Evolutionary conservation across 805 yeast genomes (phyloP).

Genomic region (Yarrowia bubula): DNA sequence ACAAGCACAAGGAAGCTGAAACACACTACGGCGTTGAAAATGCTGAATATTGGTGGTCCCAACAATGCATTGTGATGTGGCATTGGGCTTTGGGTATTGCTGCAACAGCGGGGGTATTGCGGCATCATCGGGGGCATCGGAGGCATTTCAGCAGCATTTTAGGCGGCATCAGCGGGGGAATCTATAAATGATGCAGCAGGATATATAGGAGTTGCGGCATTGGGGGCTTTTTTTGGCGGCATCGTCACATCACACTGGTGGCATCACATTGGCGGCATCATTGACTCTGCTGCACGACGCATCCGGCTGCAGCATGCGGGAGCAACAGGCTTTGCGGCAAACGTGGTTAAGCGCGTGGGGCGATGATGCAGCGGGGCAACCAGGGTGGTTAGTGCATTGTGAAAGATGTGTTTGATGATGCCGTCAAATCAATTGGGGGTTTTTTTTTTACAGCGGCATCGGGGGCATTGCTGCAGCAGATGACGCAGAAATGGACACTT

Average conservation of each 20-base stretch:
- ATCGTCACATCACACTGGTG: no score
- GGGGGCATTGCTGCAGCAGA: background rate
- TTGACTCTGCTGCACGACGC: background rate
- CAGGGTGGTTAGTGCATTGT: background rate
- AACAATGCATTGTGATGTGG: no score
- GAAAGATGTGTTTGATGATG: background rate
- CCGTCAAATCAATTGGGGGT: no score
- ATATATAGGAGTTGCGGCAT: background rate
- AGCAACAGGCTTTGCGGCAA: background rate
- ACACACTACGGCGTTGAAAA: background rate
- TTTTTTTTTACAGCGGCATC: no score
- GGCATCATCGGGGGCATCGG: no score
- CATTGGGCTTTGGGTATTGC: no score
- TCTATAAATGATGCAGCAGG: background rate
- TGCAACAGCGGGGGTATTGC: no score
- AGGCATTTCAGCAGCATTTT: no score
- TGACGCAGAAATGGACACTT: background rate
- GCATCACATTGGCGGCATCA: background rate
- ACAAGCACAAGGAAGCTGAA: background rate
- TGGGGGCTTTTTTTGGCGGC: background rate
- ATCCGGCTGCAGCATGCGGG: constrained; percentile 9
- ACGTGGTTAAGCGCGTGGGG: background rate
- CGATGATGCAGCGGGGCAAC: constrained; percentile 15
- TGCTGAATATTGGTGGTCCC: no score
- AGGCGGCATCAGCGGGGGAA: no score